Base-by-base conservation (phyloP, 2,329 filamentous ascomycete genomes). In the Chaetomiaceae sp. region DNA sequence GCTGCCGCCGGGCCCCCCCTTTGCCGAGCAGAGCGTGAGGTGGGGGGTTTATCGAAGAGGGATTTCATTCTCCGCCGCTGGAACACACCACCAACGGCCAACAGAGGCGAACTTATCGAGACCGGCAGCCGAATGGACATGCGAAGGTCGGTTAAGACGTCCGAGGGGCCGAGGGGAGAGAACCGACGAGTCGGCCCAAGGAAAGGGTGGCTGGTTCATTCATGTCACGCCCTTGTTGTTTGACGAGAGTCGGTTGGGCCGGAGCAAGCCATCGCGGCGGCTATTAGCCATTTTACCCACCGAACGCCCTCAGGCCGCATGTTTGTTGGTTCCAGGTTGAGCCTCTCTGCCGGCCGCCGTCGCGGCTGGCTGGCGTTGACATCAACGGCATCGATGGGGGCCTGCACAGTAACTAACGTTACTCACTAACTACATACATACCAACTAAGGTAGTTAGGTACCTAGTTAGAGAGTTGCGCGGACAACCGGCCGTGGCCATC, bases 321-420 rank as follows among this genome's bases (percentile, higher is more conserved):
- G 23, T 43, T 13, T 34, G 53, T 55, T 51, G 53, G 48, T 55
- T 48, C 48, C 48, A 51, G 48, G 23, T 55, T 51, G 25, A 16
- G 32, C 18, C 23, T 33, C 20, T 38, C 41, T 38, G 18, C 18
- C 46, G 16, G 42, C 18, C 37, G 38, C 32, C 38, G 30, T 38
- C 23, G 29, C 33, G 34, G 20, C n/a, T 13, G 13, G 32, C 32
- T n/a, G n/a, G n/a, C n/a, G 4, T 3, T 18, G 9, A 20, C 21
- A n/a, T 27, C 27, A 25, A 44, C 32, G 23, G 21, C 25, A 16
- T 9, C 11, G 30, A 5, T 40, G 20, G 4, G n/a, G 18, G 11
- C 20, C 25, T 29, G 29, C 6, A 4, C 30, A 13, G 46, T 33
- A 21, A 21, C n/a, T n/a, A n/a, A n/a, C n/a, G n/a, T n/a, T n/a